These are phyloP conservation scores for Panicum miliaceum DNA, from an alignment of 176 grass and related monocot genomes.

Conservation along the genomic window DNA sequence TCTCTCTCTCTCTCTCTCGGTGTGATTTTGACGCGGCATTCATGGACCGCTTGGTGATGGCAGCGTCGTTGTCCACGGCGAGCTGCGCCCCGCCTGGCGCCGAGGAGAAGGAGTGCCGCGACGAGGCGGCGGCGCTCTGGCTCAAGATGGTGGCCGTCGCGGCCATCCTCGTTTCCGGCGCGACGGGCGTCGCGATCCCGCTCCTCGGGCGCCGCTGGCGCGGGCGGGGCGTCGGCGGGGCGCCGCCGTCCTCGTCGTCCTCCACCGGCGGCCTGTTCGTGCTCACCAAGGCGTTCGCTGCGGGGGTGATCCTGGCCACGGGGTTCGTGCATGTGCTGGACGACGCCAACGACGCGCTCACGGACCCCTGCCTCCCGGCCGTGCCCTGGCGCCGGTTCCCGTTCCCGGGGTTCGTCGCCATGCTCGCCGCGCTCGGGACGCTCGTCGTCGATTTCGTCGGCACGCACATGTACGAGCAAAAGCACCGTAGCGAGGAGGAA, in stretches of 20 bases:
- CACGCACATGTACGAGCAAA: slow-evolving; percentile 70
- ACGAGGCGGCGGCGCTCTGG: slow-evolving; percentile 60
- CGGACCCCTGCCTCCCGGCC: slow-evolving; percentile 60
- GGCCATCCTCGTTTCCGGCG: slow-evolving; percentile 59
- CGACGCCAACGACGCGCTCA: slow-evolving; percentile 61
- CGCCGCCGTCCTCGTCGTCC: not conserved
- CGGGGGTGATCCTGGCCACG: slow-evolving; percentile 80
- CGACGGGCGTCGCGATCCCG: slow-evolving; percentile 64
- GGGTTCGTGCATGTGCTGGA: slow-evolving; percentile 89
- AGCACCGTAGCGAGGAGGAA: slow-evolving; percentile 36
- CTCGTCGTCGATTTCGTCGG: slow-evolving; percentile 75
- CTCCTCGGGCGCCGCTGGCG: slow-evolving; percentile 44
- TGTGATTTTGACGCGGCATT: not conserved
- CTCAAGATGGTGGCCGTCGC: slow-evolving; percentile 71
- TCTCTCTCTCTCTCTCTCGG: not conserved
- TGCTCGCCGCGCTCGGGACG: slow-evolving; percentile 81
- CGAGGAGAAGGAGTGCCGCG: slow-evolving; percentile 53
- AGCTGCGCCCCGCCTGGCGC: slow-evolving; percentile 43
- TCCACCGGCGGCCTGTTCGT: slow-evolving; percentile 48
- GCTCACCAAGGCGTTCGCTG: slow-evolving; percentile 74
- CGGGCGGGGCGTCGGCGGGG: not conserved
- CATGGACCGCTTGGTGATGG: not conserved
- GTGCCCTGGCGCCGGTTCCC: slow-evolving; percentile 73
- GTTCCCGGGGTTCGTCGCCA: slow-evolving; percentile 87
- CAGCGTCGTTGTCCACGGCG: slow-evolving; percentile 56